Percentiles rank a stretch among this genome's conserved stretches.
Evolutionary conservation across 106 monocot species (phyloP).

Genomic region (Allium sativum): DNA sequence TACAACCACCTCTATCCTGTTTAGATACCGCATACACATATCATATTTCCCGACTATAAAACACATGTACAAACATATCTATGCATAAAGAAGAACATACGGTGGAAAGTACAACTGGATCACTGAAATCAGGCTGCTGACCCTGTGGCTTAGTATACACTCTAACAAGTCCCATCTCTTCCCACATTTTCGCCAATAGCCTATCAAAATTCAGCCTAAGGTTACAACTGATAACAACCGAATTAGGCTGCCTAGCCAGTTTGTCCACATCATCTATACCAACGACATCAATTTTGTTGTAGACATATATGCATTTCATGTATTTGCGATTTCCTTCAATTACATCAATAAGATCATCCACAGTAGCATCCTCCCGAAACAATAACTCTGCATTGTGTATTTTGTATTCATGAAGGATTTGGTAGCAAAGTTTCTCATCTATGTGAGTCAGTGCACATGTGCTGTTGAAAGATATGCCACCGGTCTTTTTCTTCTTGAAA

Average conservation of each 20-base stretch:
- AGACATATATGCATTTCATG: conserved; percentile 97
- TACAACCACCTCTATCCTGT: conserved; percentile 97
- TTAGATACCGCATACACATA: not conserved
- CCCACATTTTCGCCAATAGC: conserved; percentile 95
- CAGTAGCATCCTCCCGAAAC: conserved; percentile 97
- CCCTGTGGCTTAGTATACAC: conserved; percentile 98
- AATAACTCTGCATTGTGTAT: conserved; percentile 99
- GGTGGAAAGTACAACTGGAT: conserved; percentile 90
- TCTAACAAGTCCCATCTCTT: conserved; percentile 97
- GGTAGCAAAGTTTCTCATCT: conserved; percentile 99
- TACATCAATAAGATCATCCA: conserved; percentile 98
- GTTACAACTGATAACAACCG: conserved; percentile 99
- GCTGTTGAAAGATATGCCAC: conserved; percentile 98
- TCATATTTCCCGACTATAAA: not conserved
- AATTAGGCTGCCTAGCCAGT: conserved; percentile 87
- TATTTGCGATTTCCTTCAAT: conserved; percentile 98
- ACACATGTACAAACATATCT: not conserved
- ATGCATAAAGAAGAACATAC: conserved; percentile 31
- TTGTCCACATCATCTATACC: conserved; percentile 99
- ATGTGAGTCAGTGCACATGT: conserved; percentile 79
- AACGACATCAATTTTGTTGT: conserved; percentile 98
- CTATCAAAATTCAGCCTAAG: conserved; percentile 96
- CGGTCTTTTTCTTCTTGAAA: conserved; percentile 98
- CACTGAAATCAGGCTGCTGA: conserved; percentile 92
- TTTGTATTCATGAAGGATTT: conserved; percentile 97